Conservation (phyloP, 805 yeast species). For the Ogataea henricii region DNA sequence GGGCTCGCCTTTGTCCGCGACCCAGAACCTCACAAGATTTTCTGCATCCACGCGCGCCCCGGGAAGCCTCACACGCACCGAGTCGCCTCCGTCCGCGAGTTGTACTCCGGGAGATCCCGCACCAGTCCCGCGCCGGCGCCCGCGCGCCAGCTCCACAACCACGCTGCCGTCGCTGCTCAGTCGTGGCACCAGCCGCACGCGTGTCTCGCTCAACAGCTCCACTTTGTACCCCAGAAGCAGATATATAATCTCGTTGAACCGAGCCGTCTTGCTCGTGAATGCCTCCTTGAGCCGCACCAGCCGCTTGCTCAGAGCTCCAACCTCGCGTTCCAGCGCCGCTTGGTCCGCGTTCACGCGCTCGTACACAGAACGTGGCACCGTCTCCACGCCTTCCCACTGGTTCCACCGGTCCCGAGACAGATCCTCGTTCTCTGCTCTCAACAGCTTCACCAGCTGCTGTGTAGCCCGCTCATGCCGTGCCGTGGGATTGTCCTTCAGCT, state of each 20-base stretch:
- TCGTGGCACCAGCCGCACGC: conserved; percentile 48
- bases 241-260: conserved; percentile 67
- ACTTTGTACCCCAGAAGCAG: conserved; percentile 71
- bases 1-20: conserved; percentile 64
- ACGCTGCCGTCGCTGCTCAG: conserved; percentile 26
- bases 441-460: conserved; percentile 47
- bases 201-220: conserved; percentile 61
- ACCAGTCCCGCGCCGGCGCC: conserved; percentile 2
- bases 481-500: conserved; percentile 68
- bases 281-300: conserved; percentile 55
- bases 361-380: conserved; percentile 62
- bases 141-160: conserved; percentile 21
- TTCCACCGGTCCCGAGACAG: conserved; percentile 35
- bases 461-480: conserved; percentile 62
- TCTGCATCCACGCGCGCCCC: conserved; percentile 52
- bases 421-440: conserved; percentile 61
- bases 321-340: conserved; percentile 45
- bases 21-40: conserved; percentile 65
- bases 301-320: conserved; percentile 53
- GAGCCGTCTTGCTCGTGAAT: conserved; percentile 66
- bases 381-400: conserved; percentile 26
- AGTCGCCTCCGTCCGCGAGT: conserved; percentile 11
- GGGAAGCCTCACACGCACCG: conserved; percentile 14
- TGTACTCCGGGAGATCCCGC: conserved; percentile 10
- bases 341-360: conserved; percentile 62